A percentile compares a stretch with the other conserved stretches of the same genome.
These are phyloP conservation scores for Populus davidiana DNA, from an alignment of 345 rosid species.

Conservation along the genomic window DNA sequence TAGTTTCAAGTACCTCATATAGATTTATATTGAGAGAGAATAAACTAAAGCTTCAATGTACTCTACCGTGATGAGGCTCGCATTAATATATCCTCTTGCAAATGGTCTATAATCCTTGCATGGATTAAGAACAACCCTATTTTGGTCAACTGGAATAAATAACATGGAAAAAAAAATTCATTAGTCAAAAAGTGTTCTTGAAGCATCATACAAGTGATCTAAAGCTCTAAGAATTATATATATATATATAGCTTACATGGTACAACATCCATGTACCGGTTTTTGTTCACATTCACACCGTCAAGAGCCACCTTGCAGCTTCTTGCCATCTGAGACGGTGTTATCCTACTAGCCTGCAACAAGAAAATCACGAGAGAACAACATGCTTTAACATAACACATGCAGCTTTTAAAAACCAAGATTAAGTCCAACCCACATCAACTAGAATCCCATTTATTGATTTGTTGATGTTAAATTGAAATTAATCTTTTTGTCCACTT, in stretches of 20 bases:
- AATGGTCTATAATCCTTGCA: constrained; percentile 61
- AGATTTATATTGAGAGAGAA: neutral
- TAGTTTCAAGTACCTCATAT: neutral
- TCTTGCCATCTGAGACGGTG: constrained; percentile 44
- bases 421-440: neutral
- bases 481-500: too few relatives aligned
- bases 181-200: neutral
- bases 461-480: neutral
- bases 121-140: constrained; percentile 63
- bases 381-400: neutral
- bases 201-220: neutral
- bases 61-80: constrained; percentile 68
- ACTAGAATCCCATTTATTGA: neutral
- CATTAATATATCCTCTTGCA: constrained; percentile 78
- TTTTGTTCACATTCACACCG: constrained; percentile 56
- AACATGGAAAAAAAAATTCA: neutral
- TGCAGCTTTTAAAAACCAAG: neutral
- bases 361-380: neutral
- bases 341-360: constrained; percentile 49
- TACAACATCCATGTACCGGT: constrained; percentile 64
- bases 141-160: constrained; percentile 60
- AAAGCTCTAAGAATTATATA: neutral
- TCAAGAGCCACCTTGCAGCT: constrained; percentile 57
- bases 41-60: neutral
- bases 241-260: constrained; percentile 57